These are phyloP conservation scores for Paraglomus brasilianum DNA, from an alignment of 192 early-diverging fungal species.

Conservation along the genomic window DNA sequence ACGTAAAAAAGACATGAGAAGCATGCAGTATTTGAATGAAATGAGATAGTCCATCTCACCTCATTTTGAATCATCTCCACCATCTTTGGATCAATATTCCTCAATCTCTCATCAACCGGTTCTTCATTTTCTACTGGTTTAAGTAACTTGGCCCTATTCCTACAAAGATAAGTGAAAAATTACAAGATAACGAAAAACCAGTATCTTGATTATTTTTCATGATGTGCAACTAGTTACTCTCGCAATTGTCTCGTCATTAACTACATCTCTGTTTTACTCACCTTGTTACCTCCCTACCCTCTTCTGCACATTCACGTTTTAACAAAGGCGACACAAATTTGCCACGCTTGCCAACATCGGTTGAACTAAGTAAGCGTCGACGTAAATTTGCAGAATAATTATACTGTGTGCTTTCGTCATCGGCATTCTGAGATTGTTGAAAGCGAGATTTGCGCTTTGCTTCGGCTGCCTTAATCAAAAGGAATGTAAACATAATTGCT, in stretches of 20 bases:
- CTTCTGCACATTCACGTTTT: not conserved
- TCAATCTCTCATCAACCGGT: constrained; percentile 66
- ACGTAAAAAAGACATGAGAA: not conserved
- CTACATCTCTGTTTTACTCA: too few species aligned
- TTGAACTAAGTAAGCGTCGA: not conserved
- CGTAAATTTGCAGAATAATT: not conserved
- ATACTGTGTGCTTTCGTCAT: not conserved
- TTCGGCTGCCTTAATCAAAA: not conserved
- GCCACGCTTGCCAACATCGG: not conserved
- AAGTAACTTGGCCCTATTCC: not conserved
- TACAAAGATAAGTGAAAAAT: not conserved
- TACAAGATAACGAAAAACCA: too few species aligned
- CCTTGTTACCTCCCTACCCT: not conserved
- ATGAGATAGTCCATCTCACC: constrained; percentile 31
- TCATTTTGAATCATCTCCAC: constrained; percentile 88
- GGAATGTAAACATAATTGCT: too few species aligned
- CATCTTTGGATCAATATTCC: constrained; percentile 86
- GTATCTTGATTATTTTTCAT: not conserved
- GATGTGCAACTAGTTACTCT: not conserved
- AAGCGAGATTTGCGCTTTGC: not conserved
- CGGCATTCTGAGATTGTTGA: not conserved
- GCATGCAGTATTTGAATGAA: not conserved
- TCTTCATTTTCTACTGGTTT: constrained; percentile 30
- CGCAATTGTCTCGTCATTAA: too few species aligned
- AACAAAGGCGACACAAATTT: constrained; percentile 4